Percentiles rank a stretch among this genome's conserved stretches.
phyloP scores from a whole-genome alignment of 2,329 filamentous ascomycete species.

The Pestalotiopsis sp. region DNA sequence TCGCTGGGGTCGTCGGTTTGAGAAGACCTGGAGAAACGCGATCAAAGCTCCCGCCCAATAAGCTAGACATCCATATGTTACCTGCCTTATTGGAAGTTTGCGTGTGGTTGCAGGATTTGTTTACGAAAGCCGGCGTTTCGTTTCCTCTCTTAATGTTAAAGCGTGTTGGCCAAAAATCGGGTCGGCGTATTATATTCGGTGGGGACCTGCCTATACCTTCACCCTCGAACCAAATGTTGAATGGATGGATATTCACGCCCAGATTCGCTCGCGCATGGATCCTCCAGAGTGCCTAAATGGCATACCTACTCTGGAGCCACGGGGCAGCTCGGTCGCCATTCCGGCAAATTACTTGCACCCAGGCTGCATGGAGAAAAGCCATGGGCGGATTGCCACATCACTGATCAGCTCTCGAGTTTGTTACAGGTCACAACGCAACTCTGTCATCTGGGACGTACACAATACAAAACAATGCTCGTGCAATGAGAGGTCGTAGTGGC shows the following conservation, averaged over 20 bases:
- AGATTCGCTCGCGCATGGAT: too few relatives aligned
- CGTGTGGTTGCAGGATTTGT: background rate
- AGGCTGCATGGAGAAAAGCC: slow-evolving; percentile 2
- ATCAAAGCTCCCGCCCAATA: slow-evolving; percentile 9
- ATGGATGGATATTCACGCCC: too few relatives aligned
- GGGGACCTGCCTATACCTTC: too few relatives aligned
- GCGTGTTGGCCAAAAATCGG: too few relatives aligned
- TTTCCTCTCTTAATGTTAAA: background rate
- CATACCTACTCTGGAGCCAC: background rate
- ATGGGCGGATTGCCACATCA: slow-evolving; percentile 1
- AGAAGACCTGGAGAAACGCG: slow-evolving; percentile 13
- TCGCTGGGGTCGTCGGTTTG: slow-evolving; percentile 1
- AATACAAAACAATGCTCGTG: background rate
- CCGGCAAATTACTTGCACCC: slow-evolving; percentile 10
- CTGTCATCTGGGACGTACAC: background rate
- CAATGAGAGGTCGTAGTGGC: slow-evolving; percentile 7
- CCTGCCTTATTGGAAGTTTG: background rate
- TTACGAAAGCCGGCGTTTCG: background rate
- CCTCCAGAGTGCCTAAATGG: too few relatives aligned
- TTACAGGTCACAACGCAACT: background rate
- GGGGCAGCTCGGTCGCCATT: slow-evolving; percentile 1
- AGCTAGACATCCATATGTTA: background rate
- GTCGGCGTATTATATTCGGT: too few relatives aligned
- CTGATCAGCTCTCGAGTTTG: background rate
- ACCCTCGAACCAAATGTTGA: too few relatives aligned